Evolutionary conservation across 805 yeast genomes (phyloP), one percentile per base, ranked within the genome.

Genomic region (Pichia gijzeniarum): DNA sequence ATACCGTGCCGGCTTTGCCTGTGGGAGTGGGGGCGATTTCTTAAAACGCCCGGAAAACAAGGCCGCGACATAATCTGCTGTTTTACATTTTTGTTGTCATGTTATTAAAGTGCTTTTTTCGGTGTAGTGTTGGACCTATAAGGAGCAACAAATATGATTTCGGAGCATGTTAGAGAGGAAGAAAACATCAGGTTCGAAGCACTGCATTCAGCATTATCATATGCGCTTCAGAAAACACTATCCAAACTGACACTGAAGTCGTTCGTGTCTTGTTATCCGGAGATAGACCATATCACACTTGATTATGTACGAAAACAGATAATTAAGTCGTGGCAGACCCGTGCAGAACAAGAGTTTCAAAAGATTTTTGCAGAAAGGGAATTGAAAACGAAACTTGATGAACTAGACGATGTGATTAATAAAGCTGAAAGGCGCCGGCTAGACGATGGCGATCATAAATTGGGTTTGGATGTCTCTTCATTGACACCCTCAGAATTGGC

Each of bases 281-380:
- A 59, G 4, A 69, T 67, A 4, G 80, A 79, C 4, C 50, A 53
- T 4, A 61, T 62, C 21, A 60, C 70, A 0, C 57, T 77, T 21
- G 72, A 69, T 37, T 64, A 64, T 17, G 74, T 77, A 3, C 59
- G 76, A 25, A 57, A 58, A 13, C 80, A 76, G 53, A 67, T 77
- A 19, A 54, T 67, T 2, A 61, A 65, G 27, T 72, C 67, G 50
- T 75, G 79, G 74, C 61, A 63, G 40, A 54, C 54, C 17, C 69
- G 63, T 36, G 65, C 75, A 3, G 50, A 67, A 33, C 60, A 63
- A 18, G 80, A 76, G 55, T 76, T 76, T 47, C 70, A 69, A 5
- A 58, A 65, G 40, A 74, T 77, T 1, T 75, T 70, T 54, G 50
- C 60, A 12, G 80, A 77, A 45, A 48, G 75, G 14, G 65, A 69